phyloP scores from a whole-genome alignment of 768 basidiomycete genomes.

The Imleria badia region DNA sequence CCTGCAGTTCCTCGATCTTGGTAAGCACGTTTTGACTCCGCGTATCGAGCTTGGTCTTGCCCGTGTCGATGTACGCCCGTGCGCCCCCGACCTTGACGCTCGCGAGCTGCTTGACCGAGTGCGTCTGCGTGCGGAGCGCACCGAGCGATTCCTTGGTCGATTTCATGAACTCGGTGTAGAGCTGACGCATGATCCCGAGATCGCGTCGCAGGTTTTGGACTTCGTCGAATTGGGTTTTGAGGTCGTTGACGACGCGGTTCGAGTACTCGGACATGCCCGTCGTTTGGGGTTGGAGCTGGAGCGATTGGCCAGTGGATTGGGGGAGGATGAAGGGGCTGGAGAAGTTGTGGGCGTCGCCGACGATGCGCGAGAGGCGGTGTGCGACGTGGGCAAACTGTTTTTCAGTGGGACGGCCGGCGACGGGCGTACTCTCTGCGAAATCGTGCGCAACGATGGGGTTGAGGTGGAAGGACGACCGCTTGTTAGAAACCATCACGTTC shows the following conservation, averaged over 20 bases:
- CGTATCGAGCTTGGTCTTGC: constrained; percentile 87
- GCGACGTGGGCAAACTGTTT: constrained; percentile 72
- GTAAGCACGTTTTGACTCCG: constrained; percentile 90
- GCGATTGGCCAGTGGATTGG: constrained; percentile 66
- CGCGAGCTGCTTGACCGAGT: constrained; percentile 85
- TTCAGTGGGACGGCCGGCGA: constrained; percentile 67
- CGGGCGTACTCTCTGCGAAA: constrained; percentile 65
- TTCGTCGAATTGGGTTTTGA: constrained; percentile 93
- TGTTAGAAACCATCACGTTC: constrained; percentile 53
- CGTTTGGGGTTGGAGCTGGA: constrained; percentile 59
- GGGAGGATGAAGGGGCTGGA: constrained; percentile 44
- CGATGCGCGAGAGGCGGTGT: constrained; percentile 69
- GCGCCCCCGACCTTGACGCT: constrained; percentile 80
- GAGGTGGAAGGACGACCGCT: constrained; percentile 50
- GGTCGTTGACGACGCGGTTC: constrained; percentile 69
- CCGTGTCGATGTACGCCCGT: constrained; percentile 84
- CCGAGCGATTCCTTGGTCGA: constrained; percentile 85
- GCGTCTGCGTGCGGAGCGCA: constrained; percentile 78
- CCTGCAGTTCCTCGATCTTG: constrained; percentile 90
- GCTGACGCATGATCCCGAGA: constrained; percentile 88
- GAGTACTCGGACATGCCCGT: constrained; percentile 79
- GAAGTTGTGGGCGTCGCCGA: constrained; percentile 42
- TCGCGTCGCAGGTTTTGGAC: constrained; percentile 93
- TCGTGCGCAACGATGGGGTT: constrained; percentile 52
- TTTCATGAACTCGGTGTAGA: constrained; percentile 92